A percentile compares a stretch with the other conserved stretches of the same genome.
Evolutionary conservation across 306 rosid genomes (phyloP).

Genomic region (Corylus americana): DNA sequence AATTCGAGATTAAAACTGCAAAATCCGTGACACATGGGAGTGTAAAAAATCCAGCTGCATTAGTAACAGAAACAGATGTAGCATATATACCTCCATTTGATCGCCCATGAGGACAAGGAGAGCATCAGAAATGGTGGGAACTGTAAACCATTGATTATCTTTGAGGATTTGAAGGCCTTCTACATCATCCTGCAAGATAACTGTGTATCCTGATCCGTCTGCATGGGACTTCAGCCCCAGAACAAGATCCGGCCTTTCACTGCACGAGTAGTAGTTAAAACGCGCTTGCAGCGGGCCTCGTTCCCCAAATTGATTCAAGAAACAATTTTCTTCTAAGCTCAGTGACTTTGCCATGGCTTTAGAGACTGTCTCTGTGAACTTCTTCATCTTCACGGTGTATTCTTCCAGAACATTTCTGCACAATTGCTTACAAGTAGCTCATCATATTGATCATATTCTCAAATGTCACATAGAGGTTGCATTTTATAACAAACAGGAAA

Average conservation of each 20-base stretch:
- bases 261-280: constrained; percentile 31
- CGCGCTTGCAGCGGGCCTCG: constrained; percentile 26
- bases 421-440: neutral
- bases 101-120: constrained; percentile 42
- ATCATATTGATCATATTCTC: neutral
- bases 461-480: neutral
- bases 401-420: constrained; percentile 37
- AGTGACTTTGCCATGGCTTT: constrained; percentile 42
- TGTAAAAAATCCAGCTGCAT: too few species aligned
- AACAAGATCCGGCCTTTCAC: constrained; percentile 31
- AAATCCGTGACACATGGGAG: too few species aligned
- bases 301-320: constrained; percentile 43
- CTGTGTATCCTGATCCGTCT: constrained; percentile 23
- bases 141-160: constrained; percentile 33
- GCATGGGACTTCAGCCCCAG: constrained; percentile 27
- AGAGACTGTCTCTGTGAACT: constrained; percentile 27
- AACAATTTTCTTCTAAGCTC: constrained; percentile 40
- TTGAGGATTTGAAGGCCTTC: constrained; percentile 24
- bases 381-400: constrained; percentile 25
- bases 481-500: too few species aligned
- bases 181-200: constrained; percentile 33
- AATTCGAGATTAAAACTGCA: too few species aligned
- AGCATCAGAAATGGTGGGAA: constrained; percentile 41
- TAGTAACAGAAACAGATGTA: too few species aligned
- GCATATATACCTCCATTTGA: constrained; percentile 36